phyloP scores from a whole-genome alignment of 306 rosid species.

The Dicorynia guianensis region DNA sequence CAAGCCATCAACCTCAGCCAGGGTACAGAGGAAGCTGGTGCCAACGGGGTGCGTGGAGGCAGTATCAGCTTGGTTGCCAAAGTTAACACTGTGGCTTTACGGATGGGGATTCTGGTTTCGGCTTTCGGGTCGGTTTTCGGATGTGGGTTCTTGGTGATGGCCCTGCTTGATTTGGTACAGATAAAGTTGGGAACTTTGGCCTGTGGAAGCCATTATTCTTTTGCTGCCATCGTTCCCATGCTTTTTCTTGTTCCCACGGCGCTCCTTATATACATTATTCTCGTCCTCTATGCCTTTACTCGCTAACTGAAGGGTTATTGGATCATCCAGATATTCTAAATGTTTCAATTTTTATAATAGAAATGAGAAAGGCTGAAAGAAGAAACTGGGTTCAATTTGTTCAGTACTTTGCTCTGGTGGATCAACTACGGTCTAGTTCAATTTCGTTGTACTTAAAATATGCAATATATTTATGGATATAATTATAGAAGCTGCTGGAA shows the following conservation, averaged over 20 bases:
- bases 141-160: slow-evolving; percentile 83
- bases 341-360: background rate
- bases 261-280: slow-evolving; percentile 63
- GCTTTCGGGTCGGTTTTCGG: slow-evolving; percentile 80
- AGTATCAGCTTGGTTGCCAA: slow-evolving; percentile 40
- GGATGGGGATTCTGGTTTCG: slow-evolving; percentile 71
- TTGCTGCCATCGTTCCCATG: slow-evolving; percentile 71
- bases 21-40: background rate
- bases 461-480: background rate
- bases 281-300: slow-evolving; percentile 72
- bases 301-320: slow-evolving; percentile 43
- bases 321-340: background rate
- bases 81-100: slow-evolving; percentile 55
- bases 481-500: background rate
- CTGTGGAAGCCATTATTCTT: slow-evolving; percentile 69
- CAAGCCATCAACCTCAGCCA: slow-evolving; percentile 62
- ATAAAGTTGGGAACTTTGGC: slow-evolving; percentile 75
- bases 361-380: slow-evolving; percentile 5
- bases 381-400: background rate
- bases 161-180: slow-evolving; percentile 81
- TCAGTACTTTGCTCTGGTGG: background rate
- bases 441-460: background rate
- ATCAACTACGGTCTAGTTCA: background rate
- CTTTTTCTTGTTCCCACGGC: slow-evolving; percentile 81
- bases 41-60: slow-evolving; percentile 10